phyloP scores from a whole-genome alignment of 2,329 filamentous ascomycete species.

The Diaporthe helianthi region DNA sequence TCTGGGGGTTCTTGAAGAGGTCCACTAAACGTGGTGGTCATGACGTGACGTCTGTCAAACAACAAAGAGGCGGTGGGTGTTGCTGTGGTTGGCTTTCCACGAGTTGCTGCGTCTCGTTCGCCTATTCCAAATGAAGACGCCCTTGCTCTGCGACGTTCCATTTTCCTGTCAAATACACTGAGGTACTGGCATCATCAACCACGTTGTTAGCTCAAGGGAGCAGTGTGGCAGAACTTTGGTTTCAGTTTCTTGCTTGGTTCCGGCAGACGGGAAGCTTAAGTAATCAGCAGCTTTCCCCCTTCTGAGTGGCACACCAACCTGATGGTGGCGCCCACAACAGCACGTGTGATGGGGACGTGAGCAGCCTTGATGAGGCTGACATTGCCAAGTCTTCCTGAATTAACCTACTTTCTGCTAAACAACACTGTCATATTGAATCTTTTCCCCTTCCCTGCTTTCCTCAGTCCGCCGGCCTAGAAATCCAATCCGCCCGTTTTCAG shows the following conservation, averaged over 20 bases:
- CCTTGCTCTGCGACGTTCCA: background rate
- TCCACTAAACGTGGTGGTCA: background rate
- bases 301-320: too few species aligned
- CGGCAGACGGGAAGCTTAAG: background rate
- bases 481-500: background rate
- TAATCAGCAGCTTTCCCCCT: background rate
- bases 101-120: background rate
- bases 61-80: background rate
- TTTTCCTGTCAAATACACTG: background rate
- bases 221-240: background rate
- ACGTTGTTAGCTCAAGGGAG: background rate
- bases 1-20: background rate
- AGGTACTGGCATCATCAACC: background rate
- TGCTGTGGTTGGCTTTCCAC: too few species aligned
- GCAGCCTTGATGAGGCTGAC: background rate
- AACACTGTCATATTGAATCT: background rate
- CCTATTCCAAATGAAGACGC: background rate
- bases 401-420: background rate
- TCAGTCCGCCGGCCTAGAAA: background rate
- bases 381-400: background rate
- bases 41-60: background rate
- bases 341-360: too few species aligned
- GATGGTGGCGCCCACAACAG: background rate
- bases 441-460: background rate
- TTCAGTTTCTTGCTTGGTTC: background rate